Percentiles rank a stretch among this genome's conserved stretches.
Conservation (phyloP, 2,329 filamentous ascomycete species). For the Passalora sequoiae region DNA sequence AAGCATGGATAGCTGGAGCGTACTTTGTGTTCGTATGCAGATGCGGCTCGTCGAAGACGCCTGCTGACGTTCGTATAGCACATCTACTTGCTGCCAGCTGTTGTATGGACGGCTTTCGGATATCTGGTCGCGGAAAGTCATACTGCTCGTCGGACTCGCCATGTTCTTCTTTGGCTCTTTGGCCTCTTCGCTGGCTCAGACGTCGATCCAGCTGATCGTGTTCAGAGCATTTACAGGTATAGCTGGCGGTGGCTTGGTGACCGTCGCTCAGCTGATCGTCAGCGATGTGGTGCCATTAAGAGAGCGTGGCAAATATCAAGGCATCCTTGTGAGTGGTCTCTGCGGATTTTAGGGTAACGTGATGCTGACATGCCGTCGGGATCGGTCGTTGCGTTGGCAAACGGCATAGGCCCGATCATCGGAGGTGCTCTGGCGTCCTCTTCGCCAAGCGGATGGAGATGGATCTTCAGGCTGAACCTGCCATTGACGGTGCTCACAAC, state of each 20-base stretch:
- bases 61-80: constrained; percentile 29
- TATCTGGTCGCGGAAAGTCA: constrained; percentile 62
- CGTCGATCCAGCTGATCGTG: constrained; percentile 42
- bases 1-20: constrained; percentile 52
- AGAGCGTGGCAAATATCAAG: constrained; percentile 27
- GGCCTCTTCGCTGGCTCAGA: constrained; percentile 18
- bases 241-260: constrained; percentile 41
- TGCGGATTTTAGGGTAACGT: too few relatives aligned
- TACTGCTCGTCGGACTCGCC: constrained; percentile 55
- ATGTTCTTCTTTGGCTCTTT: constrained; percentile 50
- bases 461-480: constrained; percentile 38
- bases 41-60: background rate
- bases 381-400: constrained; percentile 34
- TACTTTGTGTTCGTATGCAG: constrained; percentile 46
- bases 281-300: constrained; percentile 27
- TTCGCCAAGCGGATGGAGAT: constrained; percentile 21
- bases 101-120: constrained; percentile 62
- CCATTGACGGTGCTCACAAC: constrained; percentile 49
- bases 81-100: constrained; percentile 45
- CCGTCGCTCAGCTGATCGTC: constrained; percentile 30
- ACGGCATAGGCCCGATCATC: constrained; percentile 39
- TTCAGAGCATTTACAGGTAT: constrained; percentile 54
- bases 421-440: constrained; percentile 39
- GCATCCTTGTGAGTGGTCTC: constrained; percentile 21
- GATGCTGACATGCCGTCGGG: too few relatives aligned